Conservation (phyloP, 257 asterid genomes). For the Solanum raphanifolium region DNA sequence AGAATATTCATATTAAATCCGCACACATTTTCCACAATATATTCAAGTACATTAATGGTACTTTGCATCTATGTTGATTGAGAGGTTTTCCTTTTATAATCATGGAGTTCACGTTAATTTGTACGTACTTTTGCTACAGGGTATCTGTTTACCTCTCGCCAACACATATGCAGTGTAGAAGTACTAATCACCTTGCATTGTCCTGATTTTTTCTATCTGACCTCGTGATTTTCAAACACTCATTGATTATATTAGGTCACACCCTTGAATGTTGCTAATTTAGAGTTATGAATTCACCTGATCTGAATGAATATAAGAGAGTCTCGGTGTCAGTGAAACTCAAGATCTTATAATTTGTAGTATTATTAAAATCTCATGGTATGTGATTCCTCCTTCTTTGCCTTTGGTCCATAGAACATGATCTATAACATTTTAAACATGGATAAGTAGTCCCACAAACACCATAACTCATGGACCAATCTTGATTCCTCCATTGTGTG, state of each 20-base stretch:
- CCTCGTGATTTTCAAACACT: neutral
- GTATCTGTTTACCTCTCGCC: neutral
- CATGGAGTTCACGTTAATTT: neutral
- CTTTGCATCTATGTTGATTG: neutral
- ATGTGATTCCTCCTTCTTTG: neutral
- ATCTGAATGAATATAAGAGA: neutral
- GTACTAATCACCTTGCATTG: neutral
- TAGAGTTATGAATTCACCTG: neutral
- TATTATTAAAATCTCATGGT: neutral
- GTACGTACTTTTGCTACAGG: fast-evolving
- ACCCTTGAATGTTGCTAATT: fast-evolving
- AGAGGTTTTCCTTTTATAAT: neutral
- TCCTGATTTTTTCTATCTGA: neutral
- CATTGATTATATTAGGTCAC: neutral
- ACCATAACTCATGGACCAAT: neutral
- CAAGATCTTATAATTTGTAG: neutral
- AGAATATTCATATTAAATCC: no score
- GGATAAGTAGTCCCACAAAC: neutral
- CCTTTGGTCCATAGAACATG: neutral
- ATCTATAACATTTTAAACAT: neutral
- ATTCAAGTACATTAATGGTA: neutral
- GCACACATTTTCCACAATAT: no score
- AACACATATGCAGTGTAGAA: fast-evolving
- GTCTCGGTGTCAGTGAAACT: neutral
- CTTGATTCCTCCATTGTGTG: neutral